A percentile compares a stretch with the other conserved stretches of the same genome.
Conservation (phyloP, 352 stramenopile genomes). For the Phytophthora parvispora region DNA sequence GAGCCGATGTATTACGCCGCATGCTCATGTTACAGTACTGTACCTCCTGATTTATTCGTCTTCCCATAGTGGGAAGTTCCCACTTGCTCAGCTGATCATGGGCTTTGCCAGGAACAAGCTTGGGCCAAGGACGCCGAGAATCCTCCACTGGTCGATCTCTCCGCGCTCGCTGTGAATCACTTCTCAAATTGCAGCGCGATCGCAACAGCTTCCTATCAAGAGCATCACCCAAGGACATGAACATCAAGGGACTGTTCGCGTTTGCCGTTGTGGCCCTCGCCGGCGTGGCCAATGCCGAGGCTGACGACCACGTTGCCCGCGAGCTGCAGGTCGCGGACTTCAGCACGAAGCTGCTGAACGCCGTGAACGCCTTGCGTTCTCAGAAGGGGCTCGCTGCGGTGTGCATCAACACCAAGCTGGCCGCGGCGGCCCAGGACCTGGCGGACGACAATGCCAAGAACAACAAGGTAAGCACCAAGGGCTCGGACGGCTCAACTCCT, state of each 20-base stretch:
- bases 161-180: slow-evolving; percentile 16
- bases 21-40: too few relatives aligned
- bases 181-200: slow-evolving; percentile 15
- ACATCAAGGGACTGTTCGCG: slow-evolving; percentile 40
- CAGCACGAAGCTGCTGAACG: slow-evolving; percentile 38
- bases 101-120: slow-evolving; percentile 10
- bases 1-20: neutral
- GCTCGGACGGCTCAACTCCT: slow-evolving; percentile 37
- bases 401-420: slow-evolving; percentile 51
- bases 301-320: slow-evolving; percentile 17
- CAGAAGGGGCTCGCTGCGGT: slow-evolving; percentile 40
- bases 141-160: neutral
- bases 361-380: slow-evolving; percentile 48
- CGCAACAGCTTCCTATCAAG: slow-evolving; percentile 1
- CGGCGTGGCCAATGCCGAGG: slow-evolving; percentile 24
- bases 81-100: too few relatives aligned
- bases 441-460: slow-evolving; percentile 34
- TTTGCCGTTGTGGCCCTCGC: slow-evolving; percentile 26
- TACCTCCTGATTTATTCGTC: neutral
- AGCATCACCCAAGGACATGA: slow-evolving; percentile 19
- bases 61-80: too few relatives aligned
- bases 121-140: neutral
- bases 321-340: slow-evolving; percentile 50
- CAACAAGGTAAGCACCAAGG: slow-evolving; percentile 39
- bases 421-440: slow-evolving; percentile 27